Percentiles rank a stretch among this genome's conserved stretches.
Evolutionary conservation across 2,329 filamentous ascomycete species (phyloP).

Genomic region (Fusarium cyanostomum): DNA sequence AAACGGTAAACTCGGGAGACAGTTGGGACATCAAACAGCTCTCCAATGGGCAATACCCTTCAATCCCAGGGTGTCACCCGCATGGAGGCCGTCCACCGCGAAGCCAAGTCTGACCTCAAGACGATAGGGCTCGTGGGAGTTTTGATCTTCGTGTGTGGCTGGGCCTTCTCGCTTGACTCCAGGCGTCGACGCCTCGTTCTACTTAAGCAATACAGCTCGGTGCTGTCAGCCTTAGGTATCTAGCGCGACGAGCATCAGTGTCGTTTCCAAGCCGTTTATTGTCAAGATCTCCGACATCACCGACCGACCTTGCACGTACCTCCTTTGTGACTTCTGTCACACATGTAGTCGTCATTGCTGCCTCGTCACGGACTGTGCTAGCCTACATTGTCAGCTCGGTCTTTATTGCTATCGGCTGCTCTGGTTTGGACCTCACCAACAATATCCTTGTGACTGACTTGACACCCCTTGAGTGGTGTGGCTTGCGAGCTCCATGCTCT

Average conservation of each 20-base stretch:
- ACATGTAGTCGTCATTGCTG: slow-evolving; percentile 64
- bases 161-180: slow-evolving; percentile 45
- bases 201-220: slow-evolving; percentile 43
- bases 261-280: slow-evolving; percentile 68
- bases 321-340: slow-evolving; percentile 62
- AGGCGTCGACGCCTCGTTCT: slow-evolving; percentile 39
- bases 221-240: slow-evolving; percentile 42
- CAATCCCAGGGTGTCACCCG: slow-evolving; percentile 43
- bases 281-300: slow-evolving; percentile 71
- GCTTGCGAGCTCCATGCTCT: slow-evolving; percentile 45
- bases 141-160: slow-evolving; percentile 46
- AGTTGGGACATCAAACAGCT: slow-evolving; percentile 23
- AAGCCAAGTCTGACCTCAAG: slow-evolving; percentile 37
- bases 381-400: slow-evolving; percentile 62
- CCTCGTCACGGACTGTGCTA: slow-evolving; percentile 61
- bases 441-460: slow-evolving; percentile 72
- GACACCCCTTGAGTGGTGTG: slow-evolving; percentile 56
- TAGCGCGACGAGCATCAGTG: slow-evolving; percentile 51
- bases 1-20: slow-evolving; percentile 19
- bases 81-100: slow-evolving; percentile 46
- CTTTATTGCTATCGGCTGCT: too few species aligned
- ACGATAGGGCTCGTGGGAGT: slow-evolving; percentile 41
- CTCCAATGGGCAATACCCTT: slow-evolving; percentile 30
- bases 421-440: slow-evolving; percentile 67
- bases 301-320: slow-evolving; percentile 69